Evolutionary conservation across 331 rosid genomes (phyloP), one percentile per base, ranked within the genome.

Genomic region (Malus hybrid): DNA sequence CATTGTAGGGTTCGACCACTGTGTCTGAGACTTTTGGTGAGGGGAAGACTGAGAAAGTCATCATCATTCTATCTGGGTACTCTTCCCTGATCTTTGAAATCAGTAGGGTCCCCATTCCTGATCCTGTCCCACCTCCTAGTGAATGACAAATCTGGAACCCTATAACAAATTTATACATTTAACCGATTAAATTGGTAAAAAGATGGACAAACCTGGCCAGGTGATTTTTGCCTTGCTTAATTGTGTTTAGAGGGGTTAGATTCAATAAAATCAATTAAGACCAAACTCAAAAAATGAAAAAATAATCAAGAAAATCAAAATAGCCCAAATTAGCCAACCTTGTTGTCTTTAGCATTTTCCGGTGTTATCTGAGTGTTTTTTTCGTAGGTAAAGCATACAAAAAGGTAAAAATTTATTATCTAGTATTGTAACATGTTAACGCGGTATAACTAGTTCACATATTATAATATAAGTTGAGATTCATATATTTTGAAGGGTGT

Each of bases 51-150:
- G 97, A 92, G 85, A 92, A 92, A 56, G 97, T 92, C 82, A 92
- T 68, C 97, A 92, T 92, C 97, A 92, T 92, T 73, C 97, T 80
- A 70, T 92, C 97, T 9, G 97, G 97, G 59, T 90, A 92, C 83
- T 92, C 97, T 83, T 92, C 97, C 84, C 97, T 89, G 75, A 90
- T 92, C 97, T 92, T 92, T 76, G 97, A 92, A 79, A 90, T 89
- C 57, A 92, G 82, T 61, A 92, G 62, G 12, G 97, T 92, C 44
- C 97, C 97, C 97, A 92, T 92, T 71, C 97, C 97, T 29, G 97
- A 92, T 11, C 97, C 97, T 33, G 97, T 92, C 68, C 96, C 97
- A 14, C 97, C 97, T 80, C 96, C 97, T 63, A 92, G 84, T 71
- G 97, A 92, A 82, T 92, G 96, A 77, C 97, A 92, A 42, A 90